Conservation (phyloP, 2,329 filamentous ascomycete genomes). For the Didymella glomerata region DNA sequence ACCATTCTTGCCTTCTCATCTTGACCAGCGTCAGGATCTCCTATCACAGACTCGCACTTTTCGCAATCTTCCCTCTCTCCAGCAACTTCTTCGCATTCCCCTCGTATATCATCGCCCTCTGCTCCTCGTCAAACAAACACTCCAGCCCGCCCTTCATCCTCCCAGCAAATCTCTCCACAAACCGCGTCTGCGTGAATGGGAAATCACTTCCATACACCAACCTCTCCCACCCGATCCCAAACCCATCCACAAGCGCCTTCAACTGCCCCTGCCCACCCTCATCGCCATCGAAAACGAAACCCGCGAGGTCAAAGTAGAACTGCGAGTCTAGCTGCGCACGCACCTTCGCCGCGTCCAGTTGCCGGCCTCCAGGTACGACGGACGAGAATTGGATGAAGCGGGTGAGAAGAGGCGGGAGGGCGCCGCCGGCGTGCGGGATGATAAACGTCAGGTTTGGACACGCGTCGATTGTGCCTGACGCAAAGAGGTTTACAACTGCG, state of each 20-base stretch:
- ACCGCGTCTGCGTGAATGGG: constrained; percentile 57
- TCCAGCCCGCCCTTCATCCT: constrained; percentile 55
- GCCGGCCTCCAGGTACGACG: constrained; percentile 49
- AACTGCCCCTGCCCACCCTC: constrained; percentile 55
- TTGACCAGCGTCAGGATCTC: neutral
- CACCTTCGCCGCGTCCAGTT: constrained; percentile 39
- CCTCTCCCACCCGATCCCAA: constrained; percentile 48
- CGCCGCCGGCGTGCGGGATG: constrained; percentile 60
- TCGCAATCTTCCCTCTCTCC: constrained; percentile 1
- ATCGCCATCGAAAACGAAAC: constrained; percentile 55
- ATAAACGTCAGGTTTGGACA: constrained; percentile 60
- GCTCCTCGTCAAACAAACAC: constrained; percentile 47
- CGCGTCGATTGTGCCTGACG: constrained; percentile 56
- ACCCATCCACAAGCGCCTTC: constrained; percentile 56
- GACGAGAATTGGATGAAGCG: constrained; percentile 54
- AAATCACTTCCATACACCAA: constrained; percentile 64
- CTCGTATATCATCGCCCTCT: constrained; percentile 51
- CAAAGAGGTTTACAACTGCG: constrained; percentile 59
- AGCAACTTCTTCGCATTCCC: constrained; percentile 51
- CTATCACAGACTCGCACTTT: neutral
- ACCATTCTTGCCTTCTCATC: constrained; percentile 2
- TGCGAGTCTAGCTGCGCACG: constrained; percentile 48
- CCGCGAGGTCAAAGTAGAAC: constrained; percentile 64
- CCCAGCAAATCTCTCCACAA: constrained; percentile 50
- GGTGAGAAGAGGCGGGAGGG: constrained; percentile 56